Evolutionary conservation across 345 rosid species (phyloP).

Genomic region (Euphorbia lathyris): DNA sequence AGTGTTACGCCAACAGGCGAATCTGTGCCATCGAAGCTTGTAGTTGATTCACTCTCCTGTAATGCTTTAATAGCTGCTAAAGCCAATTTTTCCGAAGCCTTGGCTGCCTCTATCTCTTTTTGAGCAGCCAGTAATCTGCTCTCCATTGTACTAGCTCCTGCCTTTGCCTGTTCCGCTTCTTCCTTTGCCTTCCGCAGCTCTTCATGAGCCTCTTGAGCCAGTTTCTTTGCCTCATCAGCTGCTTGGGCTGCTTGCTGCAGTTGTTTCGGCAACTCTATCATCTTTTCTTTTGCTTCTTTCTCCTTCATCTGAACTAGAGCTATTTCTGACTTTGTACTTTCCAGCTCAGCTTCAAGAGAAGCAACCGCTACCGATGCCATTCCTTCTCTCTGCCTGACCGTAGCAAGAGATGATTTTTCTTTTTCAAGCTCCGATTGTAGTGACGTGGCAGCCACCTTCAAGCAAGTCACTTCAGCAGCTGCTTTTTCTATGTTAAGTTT

Average conservation of each 20-base stretch:
- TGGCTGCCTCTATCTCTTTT: constrained; percentile 84
- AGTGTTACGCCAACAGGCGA: constrained; percentile 59
- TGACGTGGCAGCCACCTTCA: constrained; percentile 65
- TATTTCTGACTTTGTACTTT: constrained; percentile 52
- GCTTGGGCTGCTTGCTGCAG: constrained; percentile 66
- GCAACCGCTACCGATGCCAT: constrained; percentile 75
- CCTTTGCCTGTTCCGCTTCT: constrained; percentile 81
- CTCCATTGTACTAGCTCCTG: constrained; percentile 65
- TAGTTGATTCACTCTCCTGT: constrained; percentile 72
- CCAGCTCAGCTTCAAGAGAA: constrained; percentile 75
- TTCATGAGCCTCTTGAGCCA: constrained; percentile 63
- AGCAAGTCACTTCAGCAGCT: constrained; percentile 57
- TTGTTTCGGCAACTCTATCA: constrained; percentile 65
- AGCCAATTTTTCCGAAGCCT: constrained; percentile 82
- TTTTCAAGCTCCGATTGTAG: constrained; percentile 62
- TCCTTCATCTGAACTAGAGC: constrained; percentile 56
- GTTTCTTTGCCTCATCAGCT: constrained; percentile 75
- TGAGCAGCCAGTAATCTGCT: constrained; percentile 67
- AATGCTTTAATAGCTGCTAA: constrained; percentile 79
- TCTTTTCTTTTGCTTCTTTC: constrained; percentile 61
- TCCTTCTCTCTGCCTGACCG: constrained; percentile 77
- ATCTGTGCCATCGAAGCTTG: constrained; percentile 33
- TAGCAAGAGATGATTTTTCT: constrained; percentile 55
- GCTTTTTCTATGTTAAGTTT: constrained; percentile 75
- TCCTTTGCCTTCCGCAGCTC: constrained; percentile 69